These are phyloP conservation scores for Saccharomycopsis sp. DNA, from an alignment of 805 yeast genomes.

Conservation along the genomic window DNA sequence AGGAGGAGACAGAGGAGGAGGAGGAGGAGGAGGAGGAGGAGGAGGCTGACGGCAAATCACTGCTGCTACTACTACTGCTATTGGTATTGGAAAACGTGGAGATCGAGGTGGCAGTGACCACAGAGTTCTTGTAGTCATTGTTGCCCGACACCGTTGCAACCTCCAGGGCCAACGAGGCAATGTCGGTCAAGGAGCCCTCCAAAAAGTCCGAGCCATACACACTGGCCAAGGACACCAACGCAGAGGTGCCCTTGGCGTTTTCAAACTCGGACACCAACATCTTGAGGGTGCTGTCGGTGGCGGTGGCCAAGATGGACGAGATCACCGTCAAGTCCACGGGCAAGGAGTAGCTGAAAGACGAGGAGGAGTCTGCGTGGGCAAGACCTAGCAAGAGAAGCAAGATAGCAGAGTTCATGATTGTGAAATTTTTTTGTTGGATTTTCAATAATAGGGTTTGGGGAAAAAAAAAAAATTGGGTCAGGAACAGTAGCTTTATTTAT, in stretches of 20 bases:
- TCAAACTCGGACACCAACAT: slow-evolving; percentile 18
- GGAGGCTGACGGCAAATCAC: not conserved
- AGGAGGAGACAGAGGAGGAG: not conserved
- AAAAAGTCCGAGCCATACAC: slow-evolving; percentile 19
- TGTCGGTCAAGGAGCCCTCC: slow-evolving; percentile 17
- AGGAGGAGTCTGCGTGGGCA: too few species aligned
- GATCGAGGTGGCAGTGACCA: slow-evolving; percentile 9
- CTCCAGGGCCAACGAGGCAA: slow-evolving; percentile 14
- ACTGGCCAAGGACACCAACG: slow-evolving; percentile 20
- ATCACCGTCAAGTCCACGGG: slow-evolving; percentile 17
- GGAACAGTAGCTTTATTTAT: too few species aligned
- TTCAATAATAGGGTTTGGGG: too few species aligned
- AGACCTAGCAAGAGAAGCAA: too few species aligned
- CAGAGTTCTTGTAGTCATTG: slow-evolving; percentile 6
- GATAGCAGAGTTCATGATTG: too few species aligned
- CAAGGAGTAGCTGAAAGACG: slow-evolving; percentile 10
- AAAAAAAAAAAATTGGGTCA: too few species aligned
- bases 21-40: not conserved
- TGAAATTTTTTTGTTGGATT: too few species aligned
- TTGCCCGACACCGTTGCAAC: slow-evolving; percentile 18
- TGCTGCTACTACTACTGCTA: too few species aligned
- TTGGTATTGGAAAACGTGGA: not conserved
- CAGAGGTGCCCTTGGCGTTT: slow-evolving; percentile 21
- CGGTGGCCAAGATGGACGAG: slow-evolving; percentile 11
- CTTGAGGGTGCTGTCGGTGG: slow-evolving; percentile 16